A percentile compares a stretch with the other conserved stretches of the same genome.
Conservation (phyloP, 164 flowering plant genomes). For the Warburgia ugandensis region DNA sequence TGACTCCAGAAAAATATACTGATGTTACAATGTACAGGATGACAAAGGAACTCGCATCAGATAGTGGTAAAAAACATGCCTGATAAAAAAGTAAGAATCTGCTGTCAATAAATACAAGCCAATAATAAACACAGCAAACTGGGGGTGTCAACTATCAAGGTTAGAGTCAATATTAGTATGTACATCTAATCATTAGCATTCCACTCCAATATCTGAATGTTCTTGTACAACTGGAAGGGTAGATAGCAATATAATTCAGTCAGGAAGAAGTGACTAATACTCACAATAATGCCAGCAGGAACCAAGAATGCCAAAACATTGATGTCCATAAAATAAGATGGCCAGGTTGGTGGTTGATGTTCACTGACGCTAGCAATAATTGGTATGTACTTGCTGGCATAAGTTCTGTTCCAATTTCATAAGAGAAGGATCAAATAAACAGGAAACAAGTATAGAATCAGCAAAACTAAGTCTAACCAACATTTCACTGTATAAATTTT, state of each 20-base stretch:
- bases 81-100: slow-evolving; percentile 12
- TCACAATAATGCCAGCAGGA: slow-evolving; percentile 98
- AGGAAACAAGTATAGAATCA: too few relatives aligned
- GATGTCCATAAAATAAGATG: slow-evolving; percentile 98
- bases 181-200: too few relatives aligned
- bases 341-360: slow-evolving; percentile 99
- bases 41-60: slow-evolving; percentile 98
- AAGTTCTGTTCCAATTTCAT: slow-evolving; percentile 56
- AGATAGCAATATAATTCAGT: too few relatives aligned
- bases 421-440: slow-evolving; percentile 1
- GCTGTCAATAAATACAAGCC: slow-evolving; percentile 1
- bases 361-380: slow-evolving; percentile 99
- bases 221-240: too few relatives aligned
- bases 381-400: slow-evolving; percentile 99
- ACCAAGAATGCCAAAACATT: slow-evolving; percentile 97
- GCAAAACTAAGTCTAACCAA: background rate
- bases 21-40: slow-evolving; percentile 88
- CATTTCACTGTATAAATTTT: too few relatives aligned
- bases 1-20: slow-evolving; percentile 98
- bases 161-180: too few relatives aligned
- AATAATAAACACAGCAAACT: too few relatives aligned
- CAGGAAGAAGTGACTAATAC: too few relatives aligned
- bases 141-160: too few relatives aligned
- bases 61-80: slow-evolving; percentile 91
- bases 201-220: too few relatives aligned